These are phyloP conservation scores for Talaromyces pinophilus DNA, from an alignment of 2,329 filamentous ascomycete species.

Conservation along the genomic window DNA sequence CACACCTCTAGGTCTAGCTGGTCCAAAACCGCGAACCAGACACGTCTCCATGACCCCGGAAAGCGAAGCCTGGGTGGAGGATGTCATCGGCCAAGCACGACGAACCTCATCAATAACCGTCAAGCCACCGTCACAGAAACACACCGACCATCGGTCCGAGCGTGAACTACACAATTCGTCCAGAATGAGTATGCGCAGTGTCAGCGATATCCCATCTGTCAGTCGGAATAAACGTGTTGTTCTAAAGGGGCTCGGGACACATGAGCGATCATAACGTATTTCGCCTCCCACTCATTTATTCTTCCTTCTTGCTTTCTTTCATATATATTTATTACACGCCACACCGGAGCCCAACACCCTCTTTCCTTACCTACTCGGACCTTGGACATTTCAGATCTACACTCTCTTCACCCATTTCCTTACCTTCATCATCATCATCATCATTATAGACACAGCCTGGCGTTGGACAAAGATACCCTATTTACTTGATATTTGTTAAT, in stretches of 20 bases:
- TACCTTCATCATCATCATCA: background rate
- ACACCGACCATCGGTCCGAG: conserved; percentile 25
- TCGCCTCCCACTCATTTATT: background rate
- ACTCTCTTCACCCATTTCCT: background rate
- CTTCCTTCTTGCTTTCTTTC: conserved; percentile 12
- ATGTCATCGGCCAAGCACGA: conserved; percentile 48
- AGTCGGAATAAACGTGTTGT: conserved; percentile 43
- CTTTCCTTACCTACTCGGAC: background rate
- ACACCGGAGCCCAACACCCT: background rate
- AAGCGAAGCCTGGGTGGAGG: conserved; percentile 52
- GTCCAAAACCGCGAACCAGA: conserved; percentile 44
- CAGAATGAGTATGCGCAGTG: conserved; percentile 31
- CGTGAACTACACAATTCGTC: conserved; percentile 31
- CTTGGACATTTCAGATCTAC: background rate
- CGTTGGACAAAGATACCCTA: conserved; percentile 14
- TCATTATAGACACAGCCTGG: conserved; percentile 13
- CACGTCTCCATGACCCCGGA: conserved; percentile 46
- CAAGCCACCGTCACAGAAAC: conserved; percentile 31
- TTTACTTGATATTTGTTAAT: background rate
- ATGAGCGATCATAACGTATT: conserved; percentile 26
- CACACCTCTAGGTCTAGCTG: conserved; percentile 49
- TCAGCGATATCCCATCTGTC: conserved; percentile 42
- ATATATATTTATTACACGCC: background rate
- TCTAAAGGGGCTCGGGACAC: conserved; percentile 37
- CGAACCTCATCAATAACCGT: conserved; percentile 38